Evolutionary conservation across 2,329 filamentous ascomycete genomes (phyloP).

Genomic region (Macrophomina phaseolina): DNA sequence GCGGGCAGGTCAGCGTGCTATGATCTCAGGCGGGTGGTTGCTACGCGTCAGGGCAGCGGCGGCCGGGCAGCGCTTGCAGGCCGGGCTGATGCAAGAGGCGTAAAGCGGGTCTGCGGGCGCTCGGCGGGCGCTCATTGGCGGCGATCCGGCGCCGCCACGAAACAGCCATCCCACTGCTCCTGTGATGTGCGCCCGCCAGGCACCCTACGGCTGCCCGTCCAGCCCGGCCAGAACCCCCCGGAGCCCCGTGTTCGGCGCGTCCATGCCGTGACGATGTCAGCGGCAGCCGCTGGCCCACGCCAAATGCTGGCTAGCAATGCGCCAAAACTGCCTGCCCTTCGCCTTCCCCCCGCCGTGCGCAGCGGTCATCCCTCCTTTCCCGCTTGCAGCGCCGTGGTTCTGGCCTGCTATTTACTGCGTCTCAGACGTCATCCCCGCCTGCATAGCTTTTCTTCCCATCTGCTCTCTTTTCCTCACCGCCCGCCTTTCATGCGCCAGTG

Average conservation of each 20-base stretch:
- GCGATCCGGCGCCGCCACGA: conserved; percentile 21
- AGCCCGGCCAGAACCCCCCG: conserved; percentile 9
- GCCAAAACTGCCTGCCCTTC: neutral
- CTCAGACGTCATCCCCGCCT: conserved; percentile 17
- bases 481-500: neutral
- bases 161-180: conserved; percentile 19
- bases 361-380: conserved; percentile 12
- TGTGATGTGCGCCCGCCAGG: conserved; percentile 16
- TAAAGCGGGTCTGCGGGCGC: conserved; percentile 10
- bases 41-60: conserved; percentile 22
- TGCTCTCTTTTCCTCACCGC: conserved; percentile 11
- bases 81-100: conserved; percentile 28
- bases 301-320: conserved; percentile 13
- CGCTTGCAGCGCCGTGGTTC: neutral
- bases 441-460: neutral
- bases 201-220: conserved; percentile 13
- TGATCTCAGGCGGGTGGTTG: conserved; percentile 23
- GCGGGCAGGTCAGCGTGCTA: conserved; percentile 22
- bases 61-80: conserved; percentile 22
- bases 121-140: conserved; percentile 10
- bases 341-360: neutral
- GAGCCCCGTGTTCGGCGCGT: conserved; percentile 19
- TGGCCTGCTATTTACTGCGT: conserved; percentile 23
- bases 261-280: conserved; percentile 18
- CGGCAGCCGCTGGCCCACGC: neutral